Conservation (phyloP, 441 rosid species). For the Arabidopsis hybrid region DNA sequence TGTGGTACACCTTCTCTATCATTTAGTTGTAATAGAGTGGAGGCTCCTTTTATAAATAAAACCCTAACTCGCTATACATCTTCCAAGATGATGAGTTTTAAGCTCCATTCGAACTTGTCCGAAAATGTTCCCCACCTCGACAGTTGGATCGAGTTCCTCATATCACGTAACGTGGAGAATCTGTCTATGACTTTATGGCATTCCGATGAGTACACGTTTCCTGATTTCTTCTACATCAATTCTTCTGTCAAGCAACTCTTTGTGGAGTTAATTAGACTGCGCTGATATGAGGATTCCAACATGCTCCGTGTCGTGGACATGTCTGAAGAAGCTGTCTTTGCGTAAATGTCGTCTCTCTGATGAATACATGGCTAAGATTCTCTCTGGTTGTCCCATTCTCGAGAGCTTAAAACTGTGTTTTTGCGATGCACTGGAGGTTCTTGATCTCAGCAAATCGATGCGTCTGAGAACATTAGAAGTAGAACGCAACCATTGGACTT, state of each 20-base stretch:
- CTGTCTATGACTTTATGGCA: not conserved
- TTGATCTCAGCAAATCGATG: slow-evolving; percentile 17
- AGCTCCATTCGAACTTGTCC: not conserved
- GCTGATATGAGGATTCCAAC: not conserved
- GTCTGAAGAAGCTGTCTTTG: not conserved
- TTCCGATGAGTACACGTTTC: not conserved
- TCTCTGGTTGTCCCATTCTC: slow-evolving; percentile 9
- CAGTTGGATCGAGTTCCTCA: slow-evolving; percentile 13
- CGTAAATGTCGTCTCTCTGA: not conserved
- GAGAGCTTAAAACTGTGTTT: not conserved
- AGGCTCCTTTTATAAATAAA: not conserved
- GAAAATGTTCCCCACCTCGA: not conserved
- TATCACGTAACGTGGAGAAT: slow-evolving; percentile 19
- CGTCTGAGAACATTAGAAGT: slow-evolving; percentile 14
- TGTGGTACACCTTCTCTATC: slow-evolving; percentile 3
- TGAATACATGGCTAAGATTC: not conserved
- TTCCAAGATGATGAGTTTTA: not conserved
- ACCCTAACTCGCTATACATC: slow-evolving; percentile 5
- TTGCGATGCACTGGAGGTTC: not conserved
- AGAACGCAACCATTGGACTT: too few relatives aligned
- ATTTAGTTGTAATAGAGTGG: not conserved
- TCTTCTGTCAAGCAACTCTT: slow-evolving; percentile 6
- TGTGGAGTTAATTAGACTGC: not conserved
- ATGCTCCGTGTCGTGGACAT: slow-evolving; percentile 23
- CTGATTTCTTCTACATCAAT: slow-evolving; percentile 3